Evolutionary conservation across 2,329 filamentous ascomycete species (phyloP), one percentile per base, ranked within the genome.

Genomic region (Claviceps maximensis): DNA sequence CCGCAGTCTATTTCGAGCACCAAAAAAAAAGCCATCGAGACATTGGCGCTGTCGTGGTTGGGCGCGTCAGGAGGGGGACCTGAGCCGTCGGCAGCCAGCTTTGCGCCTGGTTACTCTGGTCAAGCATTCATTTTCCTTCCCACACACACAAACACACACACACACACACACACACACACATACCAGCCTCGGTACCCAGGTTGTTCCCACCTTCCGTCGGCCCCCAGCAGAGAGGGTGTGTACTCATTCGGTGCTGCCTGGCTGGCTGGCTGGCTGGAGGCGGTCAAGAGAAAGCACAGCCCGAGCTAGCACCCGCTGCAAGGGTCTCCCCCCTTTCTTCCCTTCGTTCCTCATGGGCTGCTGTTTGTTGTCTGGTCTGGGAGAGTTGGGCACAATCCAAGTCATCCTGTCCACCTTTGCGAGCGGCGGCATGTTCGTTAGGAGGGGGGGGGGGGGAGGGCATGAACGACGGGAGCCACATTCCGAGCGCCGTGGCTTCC

Each of bases 281-380:
- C 53, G 53, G 53, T 54, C 53, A 54, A 46, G 25, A 29, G 17
- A 25, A 7, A 38, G n/a, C 47, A 25, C 45, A 49, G 33, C 47
- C 36, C 15, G 36, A 17, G 36, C 47, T 41, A 36, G 47, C 27
- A 27, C 10, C 10, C 23, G 49, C 49, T 19, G 48, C n/a, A 50
- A 33, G 47, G 19, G 47, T n/a, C n/a, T n/a, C n/a, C n/a, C n/a
- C n/a, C n/a, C n/a, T n/a, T n/a, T n/a, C n/a, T n/a, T n/a, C 47
- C 12, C 29, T 38, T 17, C 38, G 25, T 53, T 29, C 27, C 46
- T 42, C 23, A 4, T 21, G 6, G 23, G 31, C 31, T 41, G 47
- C 41, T 40, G 31, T 36, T 53, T 49, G 52, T 38, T 27, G 31
- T 44, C 36, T 36, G 47, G 48, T 29, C 25, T n/a, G n/a, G n/a